These are phyloP conservation scores for Castanea mollissima DNA, from an alignment of 306 rosid species.

Conservation along the genomic window DNA sequence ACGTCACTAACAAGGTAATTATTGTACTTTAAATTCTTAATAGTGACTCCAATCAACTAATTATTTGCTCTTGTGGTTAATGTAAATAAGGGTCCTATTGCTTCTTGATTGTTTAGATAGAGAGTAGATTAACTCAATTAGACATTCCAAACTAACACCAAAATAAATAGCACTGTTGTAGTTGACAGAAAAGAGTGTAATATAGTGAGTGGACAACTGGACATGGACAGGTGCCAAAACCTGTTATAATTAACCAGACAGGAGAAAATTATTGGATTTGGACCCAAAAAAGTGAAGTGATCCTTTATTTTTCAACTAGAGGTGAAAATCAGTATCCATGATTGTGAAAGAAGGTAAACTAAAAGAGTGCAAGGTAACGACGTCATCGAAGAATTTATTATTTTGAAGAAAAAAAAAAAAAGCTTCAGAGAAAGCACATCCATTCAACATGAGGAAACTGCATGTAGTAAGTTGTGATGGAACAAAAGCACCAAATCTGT, in stretches of 20 bases:
- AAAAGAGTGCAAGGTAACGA: neutral
- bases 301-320: neutral
- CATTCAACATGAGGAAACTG: neutral
- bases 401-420: neutral
- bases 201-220: neutral
- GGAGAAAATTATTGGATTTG: neutral
- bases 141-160: neutral
- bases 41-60: too few species aligned
- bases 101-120: neutral
- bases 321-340: neutral
- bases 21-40: too few species aligned
- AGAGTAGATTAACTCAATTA: neutral
- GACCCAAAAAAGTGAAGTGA: neutral
- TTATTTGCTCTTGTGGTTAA: too few species aligned
- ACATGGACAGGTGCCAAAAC: neutral
- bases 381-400: neutral
- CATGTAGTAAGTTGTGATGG: too few species aligned
- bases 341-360: neutral
- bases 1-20: too few species aligned
- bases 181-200: neutral
- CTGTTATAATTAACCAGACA: neutral
- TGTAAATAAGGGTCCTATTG: too few species aligned
- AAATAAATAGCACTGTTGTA: neutral
- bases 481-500: neutral
- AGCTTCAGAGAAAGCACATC: neutral